Evolutionary conservation across 345 rosid species (phyloP).

Genomic region (Draba incana): DNA sequence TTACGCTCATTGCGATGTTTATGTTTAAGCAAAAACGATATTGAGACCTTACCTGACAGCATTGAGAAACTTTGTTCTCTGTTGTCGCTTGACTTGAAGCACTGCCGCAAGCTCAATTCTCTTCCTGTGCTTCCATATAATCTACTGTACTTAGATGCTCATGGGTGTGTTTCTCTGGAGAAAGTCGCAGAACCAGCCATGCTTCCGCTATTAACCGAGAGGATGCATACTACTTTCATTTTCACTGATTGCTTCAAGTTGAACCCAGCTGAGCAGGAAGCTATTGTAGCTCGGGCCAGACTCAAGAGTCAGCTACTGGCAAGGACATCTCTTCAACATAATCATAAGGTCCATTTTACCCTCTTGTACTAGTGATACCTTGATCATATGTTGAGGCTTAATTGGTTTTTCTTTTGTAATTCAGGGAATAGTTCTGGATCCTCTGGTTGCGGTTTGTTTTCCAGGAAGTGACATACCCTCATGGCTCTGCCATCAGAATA

Average conservation of each 20-base stretch:
- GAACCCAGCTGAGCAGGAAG: constrained; percentile 27
- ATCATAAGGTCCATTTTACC: constrained; percentile 22
- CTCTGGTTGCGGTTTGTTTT: constrained; percentile 32
- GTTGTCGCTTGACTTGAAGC: constrained; percentile 37
- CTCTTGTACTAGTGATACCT: neutral
- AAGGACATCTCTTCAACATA: constrained; percentile 26
- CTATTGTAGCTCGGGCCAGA: constrained; percentile 30
- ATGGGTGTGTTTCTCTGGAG: constrained; percentile 21
- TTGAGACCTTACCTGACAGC: constrained; percentile 37
- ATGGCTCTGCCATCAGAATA: constrained; percentile 29
- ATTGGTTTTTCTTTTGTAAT: neutral
- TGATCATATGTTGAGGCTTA: neutral
- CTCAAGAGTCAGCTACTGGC: constrained; percentile 37
- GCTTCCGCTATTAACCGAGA: constrained; percentile 29
- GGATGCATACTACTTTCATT: constrained; percentile 27
- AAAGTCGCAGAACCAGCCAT: constrained; percentile 11
- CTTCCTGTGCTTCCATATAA: constrained; percentile 35
- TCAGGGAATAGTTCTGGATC: constrained; percentile 34
- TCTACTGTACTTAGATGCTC: constrained; percentile 21
- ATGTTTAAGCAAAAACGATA: no score
- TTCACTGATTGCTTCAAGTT: constrained; percentile 35
- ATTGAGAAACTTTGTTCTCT: constrained; percentile 25
- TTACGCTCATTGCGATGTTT: constrained; percentile 2
- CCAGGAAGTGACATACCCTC: constrained; percentile 41
- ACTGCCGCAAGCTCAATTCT: constrained; percentile 25